Conservation (phyloP, 495 filamentous ascomycete species). For the Daldinia decipiens region DNA sequence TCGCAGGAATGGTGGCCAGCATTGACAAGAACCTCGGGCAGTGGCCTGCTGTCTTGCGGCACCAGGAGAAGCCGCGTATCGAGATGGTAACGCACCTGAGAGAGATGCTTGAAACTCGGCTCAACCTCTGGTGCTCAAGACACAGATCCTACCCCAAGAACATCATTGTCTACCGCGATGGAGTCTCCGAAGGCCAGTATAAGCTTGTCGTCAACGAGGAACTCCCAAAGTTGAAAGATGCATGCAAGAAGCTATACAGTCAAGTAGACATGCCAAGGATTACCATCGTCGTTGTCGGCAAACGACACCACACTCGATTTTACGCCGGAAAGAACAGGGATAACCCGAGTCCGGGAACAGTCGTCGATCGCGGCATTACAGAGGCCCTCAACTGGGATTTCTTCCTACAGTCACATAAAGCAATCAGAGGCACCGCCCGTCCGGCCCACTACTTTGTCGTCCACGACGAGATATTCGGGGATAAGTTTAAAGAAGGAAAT, state of each 20-base stretch:
- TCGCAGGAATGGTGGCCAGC: slow-evolving; percentile 74
- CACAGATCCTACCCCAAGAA: slow-evolving; percentile 62
- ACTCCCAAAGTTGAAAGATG: slow-evolving; percentile 63
- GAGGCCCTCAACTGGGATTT: slow-evolving; percentile 74
- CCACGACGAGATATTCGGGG: slow-evolving; percentile 68
- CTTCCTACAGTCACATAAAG: slow-evolving; percentile 76
- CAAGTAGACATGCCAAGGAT: slow-evolving; percentile 60
- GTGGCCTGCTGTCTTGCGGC: slow-evolving; percentile 66
- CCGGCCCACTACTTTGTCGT: slow-evolving; percentile 78
- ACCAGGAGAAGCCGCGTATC: slow-evolving; percentile 59
- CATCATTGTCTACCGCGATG: slow-evolving; percentile 82
- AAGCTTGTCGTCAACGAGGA: slow-evolving; percentile 63
- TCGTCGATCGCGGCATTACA: slow-evolving; percentile 79
- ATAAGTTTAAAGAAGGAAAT: slow-evolving; percentile 34
- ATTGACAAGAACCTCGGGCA: slow-evolving; percentile 64
- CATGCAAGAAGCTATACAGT: slow-evolving; percentile 65
- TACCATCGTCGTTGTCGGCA: slow-evolving; percentile 69
- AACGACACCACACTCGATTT: slow-evolving; percentile 84
- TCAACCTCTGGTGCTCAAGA: slow-evolving; percentile 65
- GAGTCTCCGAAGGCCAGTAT: slow-evolving; percentile 82
- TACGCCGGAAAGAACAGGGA: slow-evolving; percentile 61
- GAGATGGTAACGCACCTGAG: slow-evolving; percentile 69
- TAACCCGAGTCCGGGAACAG: slow-evolving; percentile 73
- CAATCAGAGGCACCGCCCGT: slow-evolving; percentile 82
- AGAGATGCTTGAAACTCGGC: slow-evolving; percentile 66